Conservation (phyloP, 2,329 filamentous ascomycete species). For the Colletotrichum kahawae region DNA sequence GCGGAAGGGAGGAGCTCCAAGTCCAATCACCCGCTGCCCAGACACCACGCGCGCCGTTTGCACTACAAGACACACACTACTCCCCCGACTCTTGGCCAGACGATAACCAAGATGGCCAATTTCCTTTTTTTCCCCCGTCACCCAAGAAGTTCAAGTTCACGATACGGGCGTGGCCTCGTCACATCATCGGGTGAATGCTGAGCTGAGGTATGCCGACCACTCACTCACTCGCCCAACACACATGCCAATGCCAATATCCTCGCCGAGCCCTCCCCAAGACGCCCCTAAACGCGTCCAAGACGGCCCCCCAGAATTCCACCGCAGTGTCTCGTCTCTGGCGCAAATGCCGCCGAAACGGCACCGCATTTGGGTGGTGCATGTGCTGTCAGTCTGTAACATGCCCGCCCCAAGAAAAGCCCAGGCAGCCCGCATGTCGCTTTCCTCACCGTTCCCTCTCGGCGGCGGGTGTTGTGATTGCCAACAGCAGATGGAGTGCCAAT, state of each 20-base stretch:
- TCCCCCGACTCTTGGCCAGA: background rate
- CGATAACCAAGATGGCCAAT: background rate
- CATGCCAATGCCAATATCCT: background rate
- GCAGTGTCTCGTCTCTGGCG: background rate
- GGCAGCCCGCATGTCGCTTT: background rate
- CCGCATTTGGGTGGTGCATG: background rate
- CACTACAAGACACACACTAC: background rate
- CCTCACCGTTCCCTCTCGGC: background rate
- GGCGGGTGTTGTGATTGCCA: background rate
- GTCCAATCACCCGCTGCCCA: background rate
- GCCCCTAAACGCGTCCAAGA: background rate
- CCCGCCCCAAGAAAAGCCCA: background rate
- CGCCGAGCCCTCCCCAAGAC: background rate
- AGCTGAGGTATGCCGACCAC: slow-evolving; percentile 1
- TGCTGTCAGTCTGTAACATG: background rate
- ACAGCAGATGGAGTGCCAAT: background rate
- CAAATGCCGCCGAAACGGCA: background rate
- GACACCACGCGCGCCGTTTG: background rate
- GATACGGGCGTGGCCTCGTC: background rate
- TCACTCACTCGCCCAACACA: no score
- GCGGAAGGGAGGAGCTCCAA: background rate
- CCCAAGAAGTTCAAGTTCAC: background rate
- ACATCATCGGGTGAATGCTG: background rate
- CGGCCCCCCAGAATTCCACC: background rate
- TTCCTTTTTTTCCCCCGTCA: background rate